These are phyloP conservation scores for Fusarium sp. DNA, from an alignment of 2,329 filamentous ascomycete species.

Conservation along the genomic window DNA sequence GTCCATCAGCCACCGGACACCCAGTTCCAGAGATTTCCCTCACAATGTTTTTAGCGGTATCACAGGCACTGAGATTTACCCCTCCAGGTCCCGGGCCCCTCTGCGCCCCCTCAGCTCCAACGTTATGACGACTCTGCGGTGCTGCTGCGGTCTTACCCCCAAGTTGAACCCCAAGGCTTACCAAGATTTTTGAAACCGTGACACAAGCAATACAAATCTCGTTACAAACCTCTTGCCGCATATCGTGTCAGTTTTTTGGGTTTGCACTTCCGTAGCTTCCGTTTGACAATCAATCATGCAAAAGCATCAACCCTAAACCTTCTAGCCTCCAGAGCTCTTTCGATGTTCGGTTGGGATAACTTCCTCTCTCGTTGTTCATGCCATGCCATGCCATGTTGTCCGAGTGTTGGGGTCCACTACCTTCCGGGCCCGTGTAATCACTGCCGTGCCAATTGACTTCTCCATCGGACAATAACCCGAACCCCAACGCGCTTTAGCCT, in stretches of 20 bases:
- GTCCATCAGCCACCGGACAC: conserved; percentile 43
- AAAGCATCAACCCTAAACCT: not conserved
- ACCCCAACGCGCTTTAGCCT: conserved; percentile 43
- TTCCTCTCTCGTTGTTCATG: conserved; percentile 21
- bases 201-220: conserved; percentile 44
- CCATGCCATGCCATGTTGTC: conserved; percentile 30
- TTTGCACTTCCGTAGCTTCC: conserved; percentile 16
- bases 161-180: conserved; percentile 40
- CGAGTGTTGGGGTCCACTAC: conserved; percentile 41
- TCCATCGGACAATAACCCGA: conserved; percentile 48
- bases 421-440: conserved; percentile 41
- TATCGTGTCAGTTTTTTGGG: not conserved
- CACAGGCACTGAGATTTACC: conserved; percentile 19
- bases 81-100: conserved; percentile 32
- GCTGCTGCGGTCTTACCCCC: conserved; percentile 42
- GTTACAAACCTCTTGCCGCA: conserved; percentile 39
- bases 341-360: conserved; percentile 26
- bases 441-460: conserved; percentile 48
- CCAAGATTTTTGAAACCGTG: conserved; percentile 43
- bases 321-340: not conserved
- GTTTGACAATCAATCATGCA: conserved; percentile 16
- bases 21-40: conserved; percentile 44
- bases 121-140: conserved; percentile 42
- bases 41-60: conserved; percentile 20
- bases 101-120: conserved; percentile 39